Conservation (phyloP, 2,329 filamentous ascomycete species). For the Pseudogymnoascus sp. region DNA sequence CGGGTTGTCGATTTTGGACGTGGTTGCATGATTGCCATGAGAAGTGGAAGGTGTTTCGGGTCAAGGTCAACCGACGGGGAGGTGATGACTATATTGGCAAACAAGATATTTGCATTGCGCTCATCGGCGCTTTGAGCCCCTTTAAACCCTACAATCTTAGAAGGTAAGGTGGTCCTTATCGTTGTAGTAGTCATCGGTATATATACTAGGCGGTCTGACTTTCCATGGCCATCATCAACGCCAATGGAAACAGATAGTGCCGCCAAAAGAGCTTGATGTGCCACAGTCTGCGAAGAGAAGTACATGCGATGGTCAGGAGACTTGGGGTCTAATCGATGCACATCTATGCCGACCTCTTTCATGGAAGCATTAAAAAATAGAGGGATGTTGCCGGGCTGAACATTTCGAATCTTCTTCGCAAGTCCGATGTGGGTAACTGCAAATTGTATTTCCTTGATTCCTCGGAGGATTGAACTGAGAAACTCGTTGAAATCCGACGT, state of each 20-base stretch:
- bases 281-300: constrained; percentile 84
- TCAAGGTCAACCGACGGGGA: constrained; percentile 91
- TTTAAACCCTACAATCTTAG: constrained; percentile 80
- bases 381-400: constrained; percentile 59
- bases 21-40: constrained; percentile 65
- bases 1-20: constrained; percentile 36
- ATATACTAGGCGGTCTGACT: constrained; percentile 80
- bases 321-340: constrained; percentile 83
- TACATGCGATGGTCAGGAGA: constrained; percentile 98
- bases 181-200: constrained; percentile 96
- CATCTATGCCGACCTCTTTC: constrained; percentile 91
- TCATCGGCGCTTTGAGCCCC: constrained; percentile 66
- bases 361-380: constrained; percentile 81
- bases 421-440: constrained; percentile 85
- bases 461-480: constrained; percentile 76
- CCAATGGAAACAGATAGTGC: constrained; percentile 89
- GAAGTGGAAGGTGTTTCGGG: constrained; percentile 79
- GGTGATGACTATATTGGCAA: constrained; percentile 91
- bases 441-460: constrained; percentile 94
- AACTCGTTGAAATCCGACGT: constrained; percentile 93
- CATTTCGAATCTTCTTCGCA: constrained; percentile 66
- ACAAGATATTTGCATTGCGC: constrained; percentile 90
- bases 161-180: constrained; percentile 85
- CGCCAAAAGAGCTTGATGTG: constrained; percentile 86
- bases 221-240: constrained; percentile 79